These are phyloP conservation scores for Debaryomyces hansenii DNA, from an alignment of 805 yeast genomes.

Conservation along the genomic window DNA sequence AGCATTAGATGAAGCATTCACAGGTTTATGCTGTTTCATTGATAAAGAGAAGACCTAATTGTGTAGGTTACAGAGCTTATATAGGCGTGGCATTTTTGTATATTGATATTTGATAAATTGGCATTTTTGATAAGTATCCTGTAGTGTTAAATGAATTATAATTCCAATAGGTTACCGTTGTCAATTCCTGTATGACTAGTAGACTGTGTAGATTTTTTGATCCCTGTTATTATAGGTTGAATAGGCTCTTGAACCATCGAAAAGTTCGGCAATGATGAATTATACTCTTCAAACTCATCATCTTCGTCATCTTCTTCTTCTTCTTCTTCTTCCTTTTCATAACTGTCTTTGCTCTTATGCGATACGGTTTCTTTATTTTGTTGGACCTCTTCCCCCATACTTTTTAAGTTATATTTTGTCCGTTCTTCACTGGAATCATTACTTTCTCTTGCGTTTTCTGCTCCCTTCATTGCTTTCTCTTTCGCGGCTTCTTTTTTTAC, in stretches of 20 bases:
- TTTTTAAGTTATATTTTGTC: no score
- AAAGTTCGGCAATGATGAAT: not conserved
- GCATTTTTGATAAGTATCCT: no score
- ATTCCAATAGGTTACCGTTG: slow-evolving; percentile 5
- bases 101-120: not conserved
- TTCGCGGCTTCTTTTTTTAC: no score
- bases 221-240: not conserved
- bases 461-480: no score
- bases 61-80: not conserved
- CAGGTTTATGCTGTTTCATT: slow-evolving; percentile 82
- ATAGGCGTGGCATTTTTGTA: not conserved
- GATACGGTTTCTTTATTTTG: no score
- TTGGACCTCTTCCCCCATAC: no score
- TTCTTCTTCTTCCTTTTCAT: not conserved
- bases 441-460: no score
- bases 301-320: not conserved
- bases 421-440: no score
- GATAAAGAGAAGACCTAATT: slow-evolving; percentile 36
- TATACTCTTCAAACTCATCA: slow-evolving; percentile 4
- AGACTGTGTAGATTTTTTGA: not conserved
- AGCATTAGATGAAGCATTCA: slow-evolving; percentile 83
- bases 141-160: slow-evolving; percentile 1
- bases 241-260: not conserved
- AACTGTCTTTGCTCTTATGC: not conserved
- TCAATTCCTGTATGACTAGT: not conserved